Conservation (phyloP, 202 grass and related monocot species). For the Brachypodium distachyon region DNA sequence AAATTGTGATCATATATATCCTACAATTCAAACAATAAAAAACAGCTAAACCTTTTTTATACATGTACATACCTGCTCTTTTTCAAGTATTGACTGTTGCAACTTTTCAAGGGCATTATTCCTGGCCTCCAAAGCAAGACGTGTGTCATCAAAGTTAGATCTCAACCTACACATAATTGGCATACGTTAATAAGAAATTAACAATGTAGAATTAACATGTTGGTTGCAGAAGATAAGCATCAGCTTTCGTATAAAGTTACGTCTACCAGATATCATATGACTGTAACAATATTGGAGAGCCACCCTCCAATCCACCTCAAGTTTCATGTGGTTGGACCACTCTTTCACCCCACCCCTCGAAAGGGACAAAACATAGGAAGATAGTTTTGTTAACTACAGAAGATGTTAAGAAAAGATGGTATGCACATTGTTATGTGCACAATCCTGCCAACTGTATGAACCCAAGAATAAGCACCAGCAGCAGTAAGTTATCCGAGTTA, state of each 20-base stretch:
- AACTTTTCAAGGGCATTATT: constrained; percentile 75
- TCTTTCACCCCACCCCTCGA: background rate
- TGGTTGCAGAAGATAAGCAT: background rate
- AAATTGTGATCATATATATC: background rate
- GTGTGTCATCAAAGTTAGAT: constrained; percentile 79
- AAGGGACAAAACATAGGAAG: background rate
- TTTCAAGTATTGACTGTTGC: constrained; percentile 78
- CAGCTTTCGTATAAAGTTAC: background rate
- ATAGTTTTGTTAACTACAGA: background rate
- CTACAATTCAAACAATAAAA: constrained; percentile 16
- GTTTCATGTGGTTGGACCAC: background rate
- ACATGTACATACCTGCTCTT: constrained; percentile 74
- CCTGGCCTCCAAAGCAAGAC: constrained; percentile 65
- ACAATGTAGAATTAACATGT: constrained; percentile 13
- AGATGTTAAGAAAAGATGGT: background rate
- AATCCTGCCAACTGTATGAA: background rate
- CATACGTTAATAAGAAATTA: constrained; percentile 23
- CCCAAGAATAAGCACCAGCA: no score
- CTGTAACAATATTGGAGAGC: background rate
- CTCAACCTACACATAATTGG: constrained; percentile 55
- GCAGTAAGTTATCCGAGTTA: no score
- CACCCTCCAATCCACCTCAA: background rate
- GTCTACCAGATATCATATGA: background rate
- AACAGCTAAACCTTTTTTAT: constrained; percentile 3
- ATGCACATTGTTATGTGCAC: background rate